Conservation (phyloP, 805 yeast genomes). For the Yueomyces sinensis region DNA sequence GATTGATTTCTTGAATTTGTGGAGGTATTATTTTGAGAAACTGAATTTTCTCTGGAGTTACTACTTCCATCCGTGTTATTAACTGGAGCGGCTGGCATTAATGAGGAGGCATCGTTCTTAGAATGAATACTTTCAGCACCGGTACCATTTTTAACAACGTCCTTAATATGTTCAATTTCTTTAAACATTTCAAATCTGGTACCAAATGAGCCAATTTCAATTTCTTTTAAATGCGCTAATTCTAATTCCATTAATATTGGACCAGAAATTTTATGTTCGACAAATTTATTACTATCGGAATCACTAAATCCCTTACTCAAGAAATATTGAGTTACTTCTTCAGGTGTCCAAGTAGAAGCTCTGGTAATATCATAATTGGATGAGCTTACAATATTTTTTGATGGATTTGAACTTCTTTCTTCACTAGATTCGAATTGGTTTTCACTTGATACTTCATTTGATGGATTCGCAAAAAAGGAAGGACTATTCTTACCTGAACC, state of each 20-base stretch:
- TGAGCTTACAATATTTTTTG: background rate
- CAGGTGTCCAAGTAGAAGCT: slow-evolving; percentile 66
- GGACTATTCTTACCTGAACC: background rate
- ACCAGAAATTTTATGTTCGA: slow-evolving; percentile 83
- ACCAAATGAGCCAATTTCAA: slow-evolving; percentile 87
- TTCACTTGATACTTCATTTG: background rate
- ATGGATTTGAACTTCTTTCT: background rate
- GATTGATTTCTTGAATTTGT: background rate
- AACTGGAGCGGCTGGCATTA: slow-evolving; percentile 32
- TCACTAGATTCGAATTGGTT: background rate
- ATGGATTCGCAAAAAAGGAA: background rate
- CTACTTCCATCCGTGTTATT: background rate
- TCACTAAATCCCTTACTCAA: slow-evolving; percentile 58
- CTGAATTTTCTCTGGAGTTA: background rate
- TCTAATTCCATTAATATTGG: slow-evolving; percentile 75
- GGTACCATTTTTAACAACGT: slow-evolving; percentile 3
- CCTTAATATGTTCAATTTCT: slow-evolving; percentile 61
- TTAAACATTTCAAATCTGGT: slow-evolving; percentile 86
- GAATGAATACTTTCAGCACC: background rate
- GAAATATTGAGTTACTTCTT: slow-evolving; percentile 73
- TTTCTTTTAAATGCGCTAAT: slow-evolving; percentile 73
- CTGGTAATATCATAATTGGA: slow-evolving; percentile 9
- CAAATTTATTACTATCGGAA: slow-evolving; percentile 65
- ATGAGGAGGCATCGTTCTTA: background rate
- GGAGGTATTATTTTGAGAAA: background rate